Percentiles rank a stretch among this genome's conserved stretches.
These are phyloP conservation scores for Solanum arcanum DNA, from an alignment of 257 asterid genomes.

Conservation along the genomic window DNA sequence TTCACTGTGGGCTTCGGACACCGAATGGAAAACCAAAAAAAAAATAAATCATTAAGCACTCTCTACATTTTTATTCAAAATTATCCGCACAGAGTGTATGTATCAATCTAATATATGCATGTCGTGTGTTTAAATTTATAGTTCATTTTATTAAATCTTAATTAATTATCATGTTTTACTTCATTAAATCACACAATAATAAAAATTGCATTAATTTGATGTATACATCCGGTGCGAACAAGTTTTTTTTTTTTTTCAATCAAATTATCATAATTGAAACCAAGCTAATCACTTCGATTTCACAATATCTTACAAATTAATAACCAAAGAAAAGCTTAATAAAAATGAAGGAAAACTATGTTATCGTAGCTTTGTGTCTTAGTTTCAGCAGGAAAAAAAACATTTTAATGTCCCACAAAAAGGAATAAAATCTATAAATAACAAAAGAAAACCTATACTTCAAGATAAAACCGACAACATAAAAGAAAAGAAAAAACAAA, in stretches of 20 bases:
- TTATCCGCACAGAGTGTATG: no score
- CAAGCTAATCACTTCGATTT: background rate
- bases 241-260: background rate
- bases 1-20: no score
- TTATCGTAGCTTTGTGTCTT: background rate
- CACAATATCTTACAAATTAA: background rate
- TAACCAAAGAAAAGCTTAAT: background rate
- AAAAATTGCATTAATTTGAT: no score
- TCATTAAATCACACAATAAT: no score
- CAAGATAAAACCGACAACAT: background rate
- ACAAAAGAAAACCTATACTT: background rate
- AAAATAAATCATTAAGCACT: background rate
- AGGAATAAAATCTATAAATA: background rate
- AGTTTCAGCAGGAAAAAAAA: background rate
- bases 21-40: accelerated
- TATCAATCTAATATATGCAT: no score
- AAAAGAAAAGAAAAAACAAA: background rate
- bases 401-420: background rate
- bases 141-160: no score
- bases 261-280: background rate
- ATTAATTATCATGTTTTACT: no score
- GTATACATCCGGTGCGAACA: no score
- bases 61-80: background rate
- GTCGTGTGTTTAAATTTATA: no score
- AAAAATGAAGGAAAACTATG: background rate